Conservation (phyloP, 208 protist genomes). For the Crithidia brevicula region DNA sequence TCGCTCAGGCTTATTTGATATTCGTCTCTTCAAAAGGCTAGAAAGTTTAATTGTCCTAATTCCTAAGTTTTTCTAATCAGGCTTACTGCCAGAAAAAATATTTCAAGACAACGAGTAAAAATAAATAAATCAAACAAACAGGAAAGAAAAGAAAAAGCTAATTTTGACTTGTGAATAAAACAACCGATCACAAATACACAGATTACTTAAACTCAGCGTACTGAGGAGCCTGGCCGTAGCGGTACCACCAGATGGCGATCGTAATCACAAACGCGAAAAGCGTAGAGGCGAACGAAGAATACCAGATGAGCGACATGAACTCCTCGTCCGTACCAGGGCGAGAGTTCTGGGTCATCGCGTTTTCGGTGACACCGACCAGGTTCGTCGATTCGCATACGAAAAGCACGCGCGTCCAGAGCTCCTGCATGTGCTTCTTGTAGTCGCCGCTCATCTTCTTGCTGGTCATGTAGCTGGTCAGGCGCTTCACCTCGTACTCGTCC, state of each 20-base stretch:
- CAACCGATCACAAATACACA: not conserved
- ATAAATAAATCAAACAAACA: conserved; percentile 14
- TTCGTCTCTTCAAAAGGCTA: conserved; percentile 6
- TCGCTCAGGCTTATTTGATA: not conserved
- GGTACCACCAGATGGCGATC: conserved; percentile 82
- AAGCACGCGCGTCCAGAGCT: conserved; percentile 82
- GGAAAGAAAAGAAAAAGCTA: conserved; percentile 7
- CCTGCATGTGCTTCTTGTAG: conserved; percentile 91
- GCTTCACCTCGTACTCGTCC: conserved; percentile 90
- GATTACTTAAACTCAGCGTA: conserved; percentile 84
- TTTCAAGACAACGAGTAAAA: conserved; percentile 6
- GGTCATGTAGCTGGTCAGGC: conserved; percentile 90
- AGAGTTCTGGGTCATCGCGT: conserved; percentile 78
- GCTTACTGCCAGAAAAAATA: conserved; percentile 7
- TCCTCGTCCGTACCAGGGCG: conserved; percentile 89
- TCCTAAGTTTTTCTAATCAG: conserved; percentile 17
- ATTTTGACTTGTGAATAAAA: conserved; percentile 6
- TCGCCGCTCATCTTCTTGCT: conserved; percentile 92
- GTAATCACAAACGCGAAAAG: conserved; percentile 71
- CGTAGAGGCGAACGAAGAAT: conserved; percentile 67
- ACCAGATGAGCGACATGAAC: conserved; percentile 91
- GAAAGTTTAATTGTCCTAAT: conserved; percentile 24
- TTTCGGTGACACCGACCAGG: conserved; percentile 77
- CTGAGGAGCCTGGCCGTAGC: conserved; percentile 84
- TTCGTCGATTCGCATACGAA: conserved; percentile 88